phyloP scores from a whole-genome alignment of 208 protist species.

The Leishmania arabica region DNA sequence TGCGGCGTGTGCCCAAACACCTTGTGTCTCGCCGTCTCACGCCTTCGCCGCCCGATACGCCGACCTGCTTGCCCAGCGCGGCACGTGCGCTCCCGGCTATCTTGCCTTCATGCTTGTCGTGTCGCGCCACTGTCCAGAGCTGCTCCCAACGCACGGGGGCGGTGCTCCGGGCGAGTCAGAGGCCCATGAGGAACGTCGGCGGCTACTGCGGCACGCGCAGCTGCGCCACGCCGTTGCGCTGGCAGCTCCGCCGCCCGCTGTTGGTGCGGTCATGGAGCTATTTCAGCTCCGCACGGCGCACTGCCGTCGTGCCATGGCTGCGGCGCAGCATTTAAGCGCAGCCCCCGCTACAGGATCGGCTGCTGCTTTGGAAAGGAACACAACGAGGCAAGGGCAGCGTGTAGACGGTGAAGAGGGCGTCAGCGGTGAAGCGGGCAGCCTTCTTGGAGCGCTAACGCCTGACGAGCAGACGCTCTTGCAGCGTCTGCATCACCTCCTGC shows the following conservation, averaged over 20 bases:
- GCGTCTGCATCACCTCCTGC: conserved; percentile 4
- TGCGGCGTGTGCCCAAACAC: no score
- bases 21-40: background rate
- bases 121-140: background rate
- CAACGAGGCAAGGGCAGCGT: no score
- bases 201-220: conserved; percentile 3
- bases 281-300: background rate
- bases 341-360: background rate
- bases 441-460: background rate
- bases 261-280: conserved; percentile 5
- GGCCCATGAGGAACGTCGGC: background rate
- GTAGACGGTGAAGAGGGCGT: background rate
- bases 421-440: background rate
- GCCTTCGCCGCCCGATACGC: conserved; percentile 16
- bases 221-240: conserved; percentile 14
- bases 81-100: background rate
- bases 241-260: background rate
- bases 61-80: conserved; percentile 1
- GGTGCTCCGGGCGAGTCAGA: background rate
- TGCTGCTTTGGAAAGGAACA: background rate
- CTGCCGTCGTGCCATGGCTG: background rate
- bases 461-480: conserved; percentile 6
- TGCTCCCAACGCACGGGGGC: background rate
- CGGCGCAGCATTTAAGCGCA: background rate
- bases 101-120: conserved; percentile 22